A percentile compares a stretch with the other conserved stretches of the same genome.
Evolutionary conservation across 108 stramenopile species (phyloP).

Genomic region (Fragilaria radians): DNA sequence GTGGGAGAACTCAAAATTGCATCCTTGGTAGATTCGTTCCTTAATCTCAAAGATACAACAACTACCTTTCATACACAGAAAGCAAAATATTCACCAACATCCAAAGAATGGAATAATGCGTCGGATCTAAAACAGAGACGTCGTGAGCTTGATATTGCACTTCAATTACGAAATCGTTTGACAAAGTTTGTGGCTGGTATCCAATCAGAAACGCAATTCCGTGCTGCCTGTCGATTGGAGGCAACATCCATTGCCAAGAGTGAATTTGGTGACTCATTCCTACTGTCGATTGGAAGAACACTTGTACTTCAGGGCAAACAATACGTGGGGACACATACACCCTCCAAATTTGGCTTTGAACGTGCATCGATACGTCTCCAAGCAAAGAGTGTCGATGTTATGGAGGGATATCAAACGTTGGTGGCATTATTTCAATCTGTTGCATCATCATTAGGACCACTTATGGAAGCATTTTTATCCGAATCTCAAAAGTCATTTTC

Average conservation of each 20-base stretch:
- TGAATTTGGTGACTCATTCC: neutral
- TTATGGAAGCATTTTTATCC: neutral
- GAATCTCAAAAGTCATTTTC: neutral
- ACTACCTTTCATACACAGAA: neutral
- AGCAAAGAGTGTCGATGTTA: neutral
- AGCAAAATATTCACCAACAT: conserved; percentile 4
- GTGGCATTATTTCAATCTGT: neutral
- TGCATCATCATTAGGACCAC: neutral
- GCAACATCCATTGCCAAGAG: neutral
- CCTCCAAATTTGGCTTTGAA: neutral
- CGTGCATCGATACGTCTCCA: neutral
- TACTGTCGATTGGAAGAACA: neutral
- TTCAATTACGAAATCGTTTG: conserved; percentile 25
- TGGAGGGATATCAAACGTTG: neutral
- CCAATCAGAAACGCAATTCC: neutral
- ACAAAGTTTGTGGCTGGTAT: conserved; percentile 4
- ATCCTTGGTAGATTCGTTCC: conserved; percentile 29
- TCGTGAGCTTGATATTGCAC: conserved; percentile 34
- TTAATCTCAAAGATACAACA: conserved; percentile 16
- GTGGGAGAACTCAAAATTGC: conserved; percentile 36
- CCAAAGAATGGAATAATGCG: conserved; percentile 11
- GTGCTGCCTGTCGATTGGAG: neutral
- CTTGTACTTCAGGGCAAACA: neutral
- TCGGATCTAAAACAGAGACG: conserved; percentile 18
- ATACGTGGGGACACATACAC: neutral